phyloP scores from a whole-genome alignment of 768 basidiomycete species.

The Daedaleopsis nitida region DNA sequence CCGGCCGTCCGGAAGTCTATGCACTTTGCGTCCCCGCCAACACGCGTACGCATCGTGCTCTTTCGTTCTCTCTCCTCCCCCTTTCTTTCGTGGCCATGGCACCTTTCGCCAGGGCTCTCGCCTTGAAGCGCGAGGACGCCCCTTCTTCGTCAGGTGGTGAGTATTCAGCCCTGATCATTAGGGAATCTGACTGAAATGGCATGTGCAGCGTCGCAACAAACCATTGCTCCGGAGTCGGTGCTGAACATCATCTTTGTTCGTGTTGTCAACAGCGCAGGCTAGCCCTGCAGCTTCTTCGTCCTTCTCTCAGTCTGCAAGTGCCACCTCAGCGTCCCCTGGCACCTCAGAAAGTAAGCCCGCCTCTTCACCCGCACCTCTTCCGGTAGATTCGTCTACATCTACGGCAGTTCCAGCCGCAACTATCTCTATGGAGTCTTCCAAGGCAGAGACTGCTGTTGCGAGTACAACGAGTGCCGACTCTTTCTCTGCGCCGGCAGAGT shows the following conservation, averaged over 20 bases:
- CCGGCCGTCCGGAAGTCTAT: not conserved
- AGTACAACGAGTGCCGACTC: not conserved
- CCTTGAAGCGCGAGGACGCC: slow-evolving; percentile 18
- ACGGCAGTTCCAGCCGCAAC: not conserved
- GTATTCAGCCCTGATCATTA: not conserved
- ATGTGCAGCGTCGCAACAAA: not conserved
- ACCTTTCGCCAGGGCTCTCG: slow-evolving; percentile 16
- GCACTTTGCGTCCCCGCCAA: slow-evolving; percentile 15
- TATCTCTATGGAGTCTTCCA: not conserved
- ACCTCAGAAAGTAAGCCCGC: not conserved
- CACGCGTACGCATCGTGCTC: slow-evolving; percentile 15
- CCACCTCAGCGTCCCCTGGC: slow-evolving; percentile 1
- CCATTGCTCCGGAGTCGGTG: not conserved
- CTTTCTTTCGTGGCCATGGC: slow-evolving; percentile 9
- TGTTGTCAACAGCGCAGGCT: slow-evolving; percentile 15
- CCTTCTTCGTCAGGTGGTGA: slow-evolving; percentile 19
- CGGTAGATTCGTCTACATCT: not conserved
- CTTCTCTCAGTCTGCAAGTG: slow-evolving; percentile 1
- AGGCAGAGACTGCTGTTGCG: not conserved
- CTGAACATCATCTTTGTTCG: not conserved
- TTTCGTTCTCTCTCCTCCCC: not conserved
- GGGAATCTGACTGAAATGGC: not conserved
- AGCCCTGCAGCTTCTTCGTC: slow-evolving; percentile 19
- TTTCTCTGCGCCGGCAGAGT: not conserved
- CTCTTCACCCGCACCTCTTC: not conserved